Percentiles rank a stretch among this genome's conserved stretches.
These are phyloP conservation scores for Rhynchospora pubera DNA, from an alignment of 176 grass and related monocot genomes.

Conservation along the genomic window DNA sequence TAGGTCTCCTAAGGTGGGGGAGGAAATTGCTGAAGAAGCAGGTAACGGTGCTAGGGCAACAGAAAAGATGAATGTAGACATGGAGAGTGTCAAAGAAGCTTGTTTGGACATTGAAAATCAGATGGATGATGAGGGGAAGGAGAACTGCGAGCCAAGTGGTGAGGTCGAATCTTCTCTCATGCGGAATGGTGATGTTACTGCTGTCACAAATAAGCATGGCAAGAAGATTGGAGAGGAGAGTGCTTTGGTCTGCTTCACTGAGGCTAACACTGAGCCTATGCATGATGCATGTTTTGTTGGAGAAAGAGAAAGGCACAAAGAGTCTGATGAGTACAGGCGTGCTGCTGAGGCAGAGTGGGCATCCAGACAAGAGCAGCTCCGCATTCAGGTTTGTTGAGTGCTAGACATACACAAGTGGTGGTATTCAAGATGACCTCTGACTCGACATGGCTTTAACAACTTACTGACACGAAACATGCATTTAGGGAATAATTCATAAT, in stretches of 20 bases:
- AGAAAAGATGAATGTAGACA: not conserved
- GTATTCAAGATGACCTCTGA: not conserved
- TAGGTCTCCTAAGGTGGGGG: conserved; percentile 34
- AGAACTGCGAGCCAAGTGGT: conserved; percentile 7
- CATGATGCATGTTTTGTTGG: conserved; percentile 30
- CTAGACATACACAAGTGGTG: not conserved
- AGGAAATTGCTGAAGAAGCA: conserved; percentile 24
- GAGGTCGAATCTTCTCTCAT: conserved; percentile 1
- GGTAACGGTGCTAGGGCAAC: conserved; percentile 1
- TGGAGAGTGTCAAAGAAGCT: conserved; percentile 6
- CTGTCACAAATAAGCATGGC: not conserved
- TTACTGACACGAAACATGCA: not conserved
- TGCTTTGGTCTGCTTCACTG: conserved; percentile 8
- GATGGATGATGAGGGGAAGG: conserved; percentile 21
- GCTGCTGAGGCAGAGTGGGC: conserved; percentile 83
- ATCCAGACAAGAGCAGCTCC: conserved; percentile 58
- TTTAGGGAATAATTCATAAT: conserved; percentile 3
- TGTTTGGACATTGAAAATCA: not conserved
- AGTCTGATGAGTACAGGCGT: conserved; percentile 65
- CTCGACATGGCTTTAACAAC: not conserved
- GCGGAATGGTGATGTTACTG: conserved; percentile 1
- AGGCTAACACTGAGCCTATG: not conserved
- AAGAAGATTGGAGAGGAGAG: conserved; percentile 18
- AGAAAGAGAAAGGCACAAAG: conserved; percentile 78
- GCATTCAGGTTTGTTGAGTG: conserved; percentile 53